A percentile compares a stretch with the other conserved stretches of the same genome.
Evolutionary conservation across 1,284 basidiomycete species (phyloP).

Genomic region (Pseudomicrostroma phylloplanum): DNA sequence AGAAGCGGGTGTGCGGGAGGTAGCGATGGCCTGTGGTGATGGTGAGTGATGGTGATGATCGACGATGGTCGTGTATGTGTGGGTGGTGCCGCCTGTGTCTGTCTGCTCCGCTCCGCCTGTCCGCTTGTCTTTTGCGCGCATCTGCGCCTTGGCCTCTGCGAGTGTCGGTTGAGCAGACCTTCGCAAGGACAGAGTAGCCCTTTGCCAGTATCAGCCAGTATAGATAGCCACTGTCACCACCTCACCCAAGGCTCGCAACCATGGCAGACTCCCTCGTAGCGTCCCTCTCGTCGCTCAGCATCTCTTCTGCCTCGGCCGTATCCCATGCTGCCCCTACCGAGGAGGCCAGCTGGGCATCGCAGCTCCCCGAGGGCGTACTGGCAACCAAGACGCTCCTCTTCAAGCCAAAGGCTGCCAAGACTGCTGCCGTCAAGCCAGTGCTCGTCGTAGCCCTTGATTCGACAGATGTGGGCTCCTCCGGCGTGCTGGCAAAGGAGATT

Average conservation of each 20-base stretch:
- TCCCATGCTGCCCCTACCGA: conserved; percentile 1
- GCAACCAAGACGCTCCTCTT: conserved; percentile 73
- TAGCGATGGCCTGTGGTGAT: background rate
- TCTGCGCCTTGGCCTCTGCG: too few relatives aligned
- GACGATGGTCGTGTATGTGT: too few relatives aligned
- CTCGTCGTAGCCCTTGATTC: conserved; percentile 60
- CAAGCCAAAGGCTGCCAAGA: conserved; percentile 86
- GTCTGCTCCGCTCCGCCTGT: too few relatives aligned
- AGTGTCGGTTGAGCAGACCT: too few relatives aligned
- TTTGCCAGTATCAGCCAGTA: too few relatives aligned
- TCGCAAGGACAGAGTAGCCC: too few relatives aligned
- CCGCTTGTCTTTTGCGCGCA: too few relatives aligned
- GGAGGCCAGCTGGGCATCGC: background rate
- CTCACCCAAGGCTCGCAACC: background rate
- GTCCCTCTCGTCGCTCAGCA: conserved; percentile 3
- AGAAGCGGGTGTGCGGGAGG: background rate
- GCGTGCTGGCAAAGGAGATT: conserved; percentile 72
- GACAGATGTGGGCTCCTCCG: conserved; percentile 50
- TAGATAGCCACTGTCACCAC: too few relatives aligned
- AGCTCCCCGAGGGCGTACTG: conserved; percentile 53
- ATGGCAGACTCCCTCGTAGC: conserved; percentile 5
- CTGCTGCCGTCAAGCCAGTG: conserved; percentile 73
- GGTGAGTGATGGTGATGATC: too few relatives aligned
- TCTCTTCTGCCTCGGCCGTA: background rate
- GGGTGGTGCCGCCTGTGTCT: too few relatives aligned